Percentiles rank a stretch among this genome's conserved stretches.
phyloP scores from a whole-genome alignment of 1,139 yeast genomes.

The Taphrina sp. region DNA sequence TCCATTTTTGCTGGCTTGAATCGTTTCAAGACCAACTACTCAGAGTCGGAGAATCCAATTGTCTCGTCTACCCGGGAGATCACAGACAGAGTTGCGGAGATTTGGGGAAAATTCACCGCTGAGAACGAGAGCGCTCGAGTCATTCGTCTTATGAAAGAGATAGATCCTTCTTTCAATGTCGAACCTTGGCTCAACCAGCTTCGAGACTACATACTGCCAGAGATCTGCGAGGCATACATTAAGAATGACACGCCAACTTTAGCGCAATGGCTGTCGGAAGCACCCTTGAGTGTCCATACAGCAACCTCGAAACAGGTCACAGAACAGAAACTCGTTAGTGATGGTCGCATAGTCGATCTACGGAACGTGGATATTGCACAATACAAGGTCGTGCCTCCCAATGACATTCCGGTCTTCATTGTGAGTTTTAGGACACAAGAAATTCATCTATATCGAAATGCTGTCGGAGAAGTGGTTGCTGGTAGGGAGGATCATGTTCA shows the following conservation, averaged over 20 bases:
- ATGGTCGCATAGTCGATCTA: constrained; percentile 86
- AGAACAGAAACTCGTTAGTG: constrained; percentile 89
- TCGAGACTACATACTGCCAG: constrained; percentile 92
- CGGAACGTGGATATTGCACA: constrained; percentile 93
- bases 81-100: constrained; percentile 64
- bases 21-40: constrained; percentile 63
- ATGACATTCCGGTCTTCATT: constrained; percentile 88
- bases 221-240: constrained; percentile 90
- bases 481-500: constrained; percentile 94
- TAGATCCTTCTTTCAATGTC: constrained; percentile 84
- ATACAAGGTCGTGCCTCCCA: constrained; percentile 84
- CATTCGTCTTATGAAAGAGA: constrained; percentile 73
- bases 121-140: constrained; percentile 97
- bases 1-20: constrained; percentile 66
- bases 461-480: constrained; percentile 92
- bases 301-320: constrained; percentile 90
- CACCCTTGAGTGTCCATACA: constrained; percentile 91
- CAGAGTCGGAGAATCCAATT: constrained; percentile 92
- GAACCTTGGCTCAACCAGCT: constrained; percentile 79
- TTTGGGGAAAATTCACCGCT: constrained; percentile 65
- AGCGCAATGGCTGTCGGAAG: constrained; percentile 92
- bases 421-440: constrained; percentile 97
- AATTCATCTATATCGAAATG: constrained; percentile 82
- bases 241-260: constrained; percentile 82
- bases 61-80: constrained; percentile 78